Base-by-base conservation (phyloP, 768 basidiomycete genomes). In the Gautieria morchelliformis region DNA sequence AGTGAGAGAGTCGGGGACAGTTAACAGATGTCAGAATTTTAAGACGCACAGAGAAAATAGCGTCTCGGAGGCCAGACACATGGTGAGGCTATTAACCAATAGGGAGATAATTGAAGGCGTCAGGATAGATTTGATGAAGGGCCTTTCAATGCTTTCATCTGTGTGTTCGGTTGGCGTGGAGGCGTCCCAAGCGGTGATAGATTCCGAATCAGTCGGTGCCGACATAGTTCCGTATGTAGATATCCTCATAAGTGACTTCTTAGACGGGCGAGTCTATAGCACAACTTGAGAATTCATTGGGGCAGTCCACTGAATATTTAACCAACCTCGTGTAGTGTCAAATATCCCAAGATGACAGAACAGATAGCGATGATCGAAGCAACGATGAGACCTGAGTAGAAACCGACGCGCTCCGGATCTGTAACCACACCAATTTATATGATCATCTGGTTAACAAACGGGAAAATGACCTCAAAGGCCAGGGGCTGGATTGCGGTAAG, bases 251-350 rank as follows among this genome's bases (percentile, higher is more conserved):
- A 10, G 8, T 37, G 5, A 19, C 11, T n/a, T 37, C 10, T 37
- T 37, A 12, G 19, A 20, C 20, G 45, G 44, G 12, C 37, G 22
- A 48, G 47, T 39, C 35, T 40, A 35, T 14, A 49, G 11, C 8
- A 32, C 14, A 40, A 12, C 2, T 20, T 37, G 14, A 57, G 35
- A 14, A 20, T 32, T 39, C 48, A 33, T n/a, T 2, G 40, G 9
- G 19, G 20, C 12, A 39, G 37, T 55, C 11, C 41, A 24, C 15
- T 17, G 20, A 42, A 44, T 3, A 55, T 1, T 24, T 40, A 5
- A 58, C 41, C 45, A 40, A 63, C 64, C 63, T 66, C 65, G 37
- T 66, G 56, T 10, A 66, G 40, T 44, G 61, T 57, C 33, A 65
- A 59, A 37, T 48, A 57, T 12, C 59, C 60, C 14, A 61, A n/a